Percentiles rank a stretch among this genome's conserved stretches.
Evolutionary conservation across 192 early-diverging fungal species (phyloP).

Genomic region (Backusella tuberculispora): DNA sequence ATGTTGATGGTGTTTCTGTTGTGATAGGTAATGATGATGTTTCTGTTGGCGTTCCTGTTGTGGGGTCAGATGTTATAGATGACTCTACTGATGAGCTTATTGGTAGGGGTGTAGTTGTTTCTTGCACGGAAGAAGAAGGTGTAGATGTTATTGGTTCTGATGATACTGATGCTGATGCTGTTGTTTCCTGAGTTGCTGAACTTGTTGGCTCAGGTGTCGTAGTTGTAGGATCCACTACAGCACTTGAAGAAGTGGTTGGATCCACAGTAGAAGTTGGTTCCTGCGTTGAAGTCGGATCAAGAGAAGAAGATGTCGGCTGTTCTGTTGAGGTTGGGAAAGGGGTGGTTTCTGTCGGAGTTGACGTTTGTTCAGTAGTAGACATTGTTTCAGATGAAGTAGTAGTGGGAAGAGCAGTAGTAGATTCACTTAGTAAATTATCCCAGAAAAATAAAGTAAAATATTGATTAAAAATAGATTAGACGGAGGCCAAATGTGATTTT

Average conservation of each 20-base stretch:
- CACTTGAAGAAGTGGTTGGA: neutral
- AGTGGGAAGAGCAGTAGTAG: neutral
- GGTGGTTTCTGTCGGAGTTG: neutral
- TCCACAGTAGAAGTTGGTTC: slow-evolving; percentile 3
- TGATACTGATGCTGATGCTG: neutral
- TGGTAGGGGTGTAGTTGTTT: neutral
- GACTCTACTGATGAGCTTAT: neutral
- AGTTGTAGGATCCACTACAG: neutral
- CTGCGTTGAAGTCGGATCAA: neutral
- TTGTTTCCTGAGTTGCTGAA: neutral
- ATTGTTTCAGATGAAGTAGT: slow-evolving; percentile 18
- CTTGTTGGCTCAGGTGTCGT: neutral
- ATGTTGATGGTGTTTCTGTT: neutral
- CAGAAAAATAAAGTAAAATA: neutral
- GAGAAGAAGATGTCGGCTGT: neutral
- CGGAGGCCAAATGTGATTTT: slow-evolving; percentile 18
- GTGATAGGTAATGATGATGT: neutral
- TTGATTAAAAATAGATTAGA: neutral
- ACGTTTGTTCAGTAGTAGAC: slow-evolving; percentile 4
- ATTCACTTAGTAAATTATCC: neutral
- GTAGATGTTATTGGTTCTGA: neutral
- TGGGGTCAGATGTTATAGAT: neutral
- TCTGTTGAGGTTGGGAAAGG: neutral
- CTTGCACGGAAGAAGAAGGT: neutral
- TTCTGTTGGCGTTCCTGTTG: neutral